These are phyloP conservation scores for Stephania yunnanensis DNA, from an alignment of 164 flowering plant species.

Conservation along the genomic window DNA sequence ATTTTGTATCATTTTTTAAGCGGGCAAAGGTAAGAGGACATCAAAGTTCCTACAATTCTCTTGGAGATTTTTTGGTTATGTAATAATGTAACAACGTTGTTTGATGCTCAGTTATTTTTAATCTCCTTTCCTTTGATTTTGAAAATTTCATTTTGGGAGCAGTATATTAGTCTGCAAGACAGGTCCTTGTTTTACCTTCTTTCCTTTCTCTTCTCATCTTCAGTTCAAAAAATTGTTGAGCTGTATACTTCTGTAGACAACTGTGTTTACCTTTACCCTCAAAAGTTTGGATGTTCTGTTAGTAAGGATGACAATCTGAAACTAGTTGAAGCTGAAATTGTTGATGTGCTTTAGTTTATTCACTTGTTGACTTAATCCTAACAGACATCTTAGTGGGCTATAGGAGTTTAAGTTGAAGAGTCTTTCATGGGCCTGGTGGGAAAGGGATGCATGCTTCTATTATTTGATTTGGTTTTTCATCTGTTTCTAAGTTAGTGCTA, in stretches of 20 bases:
- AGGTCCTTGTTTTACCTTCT: too few relatives aligned
- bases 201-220: not conserved
- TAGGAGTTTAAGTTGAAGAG: not conserved
- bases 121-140: not conserved
- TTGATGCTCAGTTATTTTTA: not conserved
- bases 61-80: not conserved
- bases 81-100: not conserved
- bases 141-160: not conserved
- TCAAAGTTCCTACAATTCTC: not conserved
- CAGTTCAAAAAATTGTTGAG: not conserved
- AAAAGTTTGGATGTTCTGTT: too few relatives aligned
- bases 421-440: not conserved
- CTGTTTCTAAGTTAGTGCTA: slow-evolving; percentile 4
- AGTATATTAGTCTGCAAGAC: too few relatives aligned
- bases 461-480: not conserved
- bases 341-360: too few relatives aligned
- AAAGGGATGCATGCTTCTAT: not conserved
- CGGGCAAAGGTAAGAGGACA: slow-evolving; percentile 71
- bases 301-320: too few relatives aligned
- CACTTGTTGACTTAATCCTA: too few relatives aligned
- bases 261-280: too few relatives aligned
- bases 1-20: slow-evolving; percentile 77
- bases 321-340: too few relatives aligned
- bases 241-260: not conserved
- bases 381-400: not conserved